A percentile compares a stretch with the other conserved stretches of the same genome.
These are phyloP conservation scores for Immersiporthe knoxdaviesiana DNA, from an alignment of 2,329 filamentous ascomycete species.

Conservation along the genomic window DNA sequence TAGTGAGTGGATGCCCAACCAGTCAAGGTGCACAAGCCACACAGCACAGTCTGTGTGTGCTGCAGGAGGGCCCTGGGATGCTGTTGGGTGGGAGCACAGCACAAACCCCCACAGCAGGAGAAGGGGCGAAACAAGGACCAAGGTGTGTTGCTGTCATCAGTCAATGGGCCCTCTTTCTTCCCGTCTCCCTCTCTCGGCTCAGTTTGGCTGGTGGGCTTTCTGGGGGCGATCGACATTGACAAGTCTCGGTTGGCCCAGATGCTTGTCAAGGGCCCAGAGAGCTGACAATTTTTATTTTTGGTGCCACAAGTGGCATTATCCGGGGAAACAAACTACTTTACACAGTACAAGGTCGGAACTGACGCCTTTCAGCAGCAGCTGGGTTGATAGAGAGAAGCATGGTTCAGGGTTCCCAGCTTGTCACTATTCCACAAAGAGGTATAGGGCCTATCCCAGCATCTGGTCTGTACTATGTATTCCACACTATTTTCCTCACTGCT, in stretches of 20 bases:
- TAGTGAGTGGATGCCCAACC: too few species aligned
- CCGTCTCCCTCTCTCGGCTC: not conserved
- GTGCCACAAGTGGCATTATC: not conserved
- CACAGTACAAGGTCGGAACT: too few species aligned
- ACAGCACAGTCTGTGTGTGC: too few species aligned
- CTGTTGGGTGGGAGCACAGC: not conserved
- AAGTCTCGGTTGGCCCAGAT: not conserved
- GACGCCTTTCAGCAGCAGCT: not conserved
- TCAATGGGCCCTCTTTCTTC: not conserved
- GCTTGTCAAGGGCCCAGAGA: not conserved
- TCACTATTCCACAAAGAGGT: conserved; percentile 1
- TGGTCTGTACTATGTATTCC: too few species aligned
- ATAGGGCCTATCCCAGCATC: not conserved
- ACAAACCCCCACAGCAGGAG: not conserved
- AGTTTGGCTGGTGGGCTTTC: not conserved
- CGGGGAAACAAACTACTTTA: conserved; percentile 8
- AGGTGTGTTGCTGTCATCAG: conserved; percentile 5
- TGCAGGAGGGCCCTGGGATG: not conserved
- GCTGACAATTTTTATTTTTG: conserved; percentile 14
- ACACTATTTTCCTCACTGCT: too few species aligned
- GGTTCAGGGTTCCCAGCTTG: not conserved
- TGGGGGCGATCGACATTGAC: conserved; percentile 13
- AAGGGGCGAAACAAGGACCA: not conserved
- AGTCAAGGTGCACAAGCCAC: too few species aligned
- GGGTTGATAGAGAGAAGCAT: too few species aligned